These are phyloP conservation scores for Trematosphaeria pertusa DNA, from an alignment of 2,329 filamentous ascomycete genomes.

Conservation along the genomic window DNA sequence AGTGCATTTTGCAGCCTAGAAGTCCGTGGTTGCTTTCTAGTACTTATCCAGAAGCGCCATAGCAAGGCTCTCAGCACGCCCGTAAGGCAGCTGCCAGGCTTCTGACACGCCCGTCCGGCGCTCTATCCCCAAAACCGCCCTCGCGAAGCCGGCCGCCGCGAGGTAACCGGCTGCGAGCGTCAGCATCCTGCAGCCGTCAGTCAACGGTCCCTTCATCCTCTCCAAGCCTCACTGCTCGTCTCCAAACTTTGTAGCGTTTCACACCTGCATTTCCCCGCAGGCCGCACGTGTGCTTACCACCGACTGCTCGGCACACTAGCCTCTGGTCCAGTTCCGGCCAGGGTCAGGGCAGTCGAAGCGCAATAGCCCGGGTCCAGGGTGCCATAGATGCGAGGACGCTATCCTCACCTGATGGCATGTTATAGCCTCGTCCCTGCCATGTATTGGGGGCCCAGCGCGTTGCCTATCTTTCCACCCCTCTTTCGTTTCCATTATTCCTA, in stretches of 20 bases:
- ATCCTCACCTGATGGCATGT: conserved; percentile 43
- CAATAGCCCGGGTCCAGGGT: conserved; percentile 13
- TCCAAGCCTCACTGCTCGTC: conserved; percentile 26
- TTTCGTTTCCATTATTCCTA: conserved; percentile 16
- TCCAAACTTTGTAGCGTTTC: conserved; percentile 39
- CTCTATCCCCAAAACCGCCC: not conserved
- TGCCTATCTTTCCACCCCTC: conserved; percentile 25
- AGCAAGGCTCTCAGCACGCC: not conserved
- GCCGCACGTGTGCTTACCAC: conserved; percentile 45
- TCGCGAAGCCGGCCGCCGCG: not conserved
- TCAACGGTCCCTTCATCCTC: conserved; percentile 18
- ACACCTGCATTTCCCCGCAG: conserved; percentile 45
- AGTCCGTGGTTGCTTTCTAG: conserved; percentile 5
- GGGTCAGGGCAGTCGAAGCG: conserved; percentile 25
- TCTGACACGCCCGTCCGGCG: not conserved
- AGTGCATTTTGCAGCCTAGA: not conserved
- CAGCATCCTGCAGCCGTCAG: conserved; percentile 15
- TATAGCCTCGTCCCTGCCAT: conserved; percentile 46
- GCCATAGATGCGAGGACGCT: conserved; percentile 29
- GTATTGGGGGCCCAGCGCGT: conserved; percentile 27
- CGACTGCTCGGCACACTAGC: conserved; percentile 36
- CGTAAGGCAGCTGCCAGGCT: not conserved
- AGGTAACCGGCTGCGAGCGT: conserved; percentile 1
- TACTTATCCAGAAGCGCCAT: conserved; percentile 5
- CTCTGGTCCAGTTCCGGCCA: conserved; percentile 22